Evolutionary conservation across 257 asterid species (phyloP).

Genomic region (Osmanthus fragrans): DNA sequence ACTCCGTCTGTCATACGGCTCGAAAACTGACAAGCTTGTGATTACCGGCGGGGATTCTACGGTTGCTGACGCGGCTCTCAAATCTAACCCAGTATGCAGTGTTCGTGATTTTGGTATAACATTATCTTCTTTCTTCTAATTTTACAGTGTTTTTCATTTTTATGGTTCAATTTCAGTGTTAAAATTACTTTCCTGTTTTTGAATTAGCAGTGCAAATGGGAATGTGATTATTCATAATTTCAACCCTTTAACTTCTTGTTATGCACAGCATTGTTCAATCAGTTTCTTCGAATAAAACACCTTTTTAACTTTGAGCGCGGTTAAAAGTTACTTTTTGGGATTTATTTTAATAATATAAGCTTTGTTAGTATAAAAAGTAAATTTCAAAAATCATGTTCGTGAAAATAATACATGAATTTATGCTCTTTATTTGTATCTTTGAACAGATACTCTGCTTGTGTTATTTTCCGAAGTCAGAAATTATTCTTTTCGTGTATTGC

Average conservation of each 20-base stretch:
- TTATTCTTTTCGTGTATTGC: background rate
- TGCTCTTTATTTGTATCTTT: background rate
- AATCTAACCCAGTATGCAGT: background rate
- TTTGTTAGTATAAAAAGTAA: too few relatives aligned
- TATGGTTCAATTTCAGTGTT: background rate
- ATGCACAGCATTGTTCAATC: background rate
- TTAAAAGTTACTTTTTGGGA: background rate
- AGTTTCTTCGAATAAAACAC: background rate
- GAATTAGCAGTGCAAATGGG: background rate
- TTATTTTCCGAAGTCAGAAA: too few relatives aligned
- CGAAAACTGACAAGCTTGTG: background rate
- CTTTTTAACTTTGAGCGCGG: background rate
- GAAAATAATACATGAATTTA: too few relatives aligned
- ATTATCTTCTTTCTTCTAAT: background rate
- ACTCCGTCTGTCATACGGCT: background rate
- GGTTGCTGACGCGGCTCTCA: background rate
- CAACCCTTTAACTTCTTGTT: background rate
- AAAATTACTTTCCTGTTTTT: background rate
- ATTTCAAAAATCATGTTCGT: too few relatives aligned
- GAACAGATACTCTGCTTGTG: background rate
- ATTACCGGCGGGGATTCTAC: background rate
- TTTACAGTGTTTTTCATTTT: background rate
- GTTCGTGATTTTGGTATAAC: background rate
- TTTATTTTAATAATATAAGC: too few relatives aligned
- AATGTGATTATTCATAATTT: background rate